Evolutionary conservation across 352 stramenopile genomes (phyloP), one percentile per base, ranked within the genome.

Genomic region (Globisporangium yorkense): DNA sequence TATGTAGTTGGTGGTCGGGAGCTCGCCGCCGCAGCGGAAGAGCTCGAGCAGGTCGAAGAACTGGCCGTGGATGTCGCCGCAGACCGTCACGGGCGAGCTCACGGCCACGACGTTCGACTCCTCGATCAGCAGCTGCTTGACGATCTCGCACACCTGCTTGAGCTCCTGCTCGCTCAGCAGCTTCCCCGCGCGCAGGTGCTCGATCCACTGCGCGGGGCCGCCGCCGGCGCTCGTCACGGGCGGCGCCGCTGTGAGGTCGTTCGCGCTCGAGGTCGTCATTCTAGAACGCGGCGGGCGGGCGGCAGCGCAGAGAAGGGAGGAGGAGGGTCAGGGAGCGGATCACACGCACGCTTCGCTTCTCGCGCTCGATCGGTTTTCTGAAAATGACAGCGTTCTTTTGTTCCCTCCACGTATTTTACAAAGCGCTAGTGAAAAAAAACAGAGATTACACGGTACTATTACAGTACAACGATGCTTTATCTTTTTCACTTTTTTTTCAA

Each of bases 31-130:
- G 59, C 79, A 87, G 57, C 80, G 80, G 64, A 96, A 96, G 31
- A 96, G 78, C 71, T 96, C 84, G 13, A 94, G 60, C 37, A 96
- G 66, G 63, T 96, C 87, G 54, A 89, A 96, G 70, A 94, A 96
- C 75, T 96, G 87, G 54, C 87, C 87, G 71, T 96, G 87, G 59
- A 96, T 93, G 70, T 96, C 87, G 37, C 87, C 87, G 40, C 86
- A 96, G 16, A 96, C 84, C 8, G 82, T 96, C 65, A 96, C 87
- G 54, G 88, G 88, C 59, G 80, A 92, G 64, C 79, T 94, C 68
- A 97, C 87, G 53, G 85, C 77, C 64, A 96, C 87, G 50, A 97
- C 88, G 66, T 96, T 97, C 60, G 83, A 93, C 67, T 97, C 89
- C 63, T 97, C 88, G 52, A 96, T 93, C 29, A 97, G 74, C 57